Percentiles rank a stretch among this genome's conserved stretches.
Evolutionary conservation across 306 rosid species (phyloP).

Genomic region (Rosa chinensis): DNA sequence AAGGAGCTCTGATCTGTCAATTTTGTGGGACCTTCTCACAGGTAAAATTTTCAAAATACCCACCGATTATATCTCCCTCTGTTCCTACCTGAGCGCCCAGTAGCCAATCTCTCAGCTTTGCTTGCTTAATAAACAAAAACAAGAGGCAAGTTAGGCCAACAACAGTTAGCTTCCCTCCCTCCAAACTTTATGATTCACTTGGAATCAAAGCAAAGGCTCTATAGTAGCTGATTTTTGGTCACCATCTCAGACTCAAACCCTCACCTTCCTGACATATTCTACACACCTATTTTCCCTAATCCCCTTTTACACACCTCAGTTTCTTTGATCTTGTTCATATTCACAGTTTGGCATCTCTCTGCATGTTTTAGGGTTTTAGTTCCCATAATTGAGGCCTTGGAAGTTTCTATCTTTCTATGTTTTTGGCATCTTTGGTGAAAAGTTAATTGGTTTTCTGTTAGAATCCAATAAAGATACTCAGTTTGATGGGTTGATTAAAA

Average conservation of each 20-base stretch:
- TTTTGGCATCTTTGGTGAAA: slow-evolving; percentile 20
- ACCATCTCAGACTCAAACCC: slow-evolving; percentile 73
- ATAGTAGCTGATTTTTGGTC: slow-evolving; percentile 68
- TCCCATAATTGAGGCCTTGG: slow-evolving; percentile 17
- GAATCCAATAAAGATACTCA: slow-evolving; percentile 23
- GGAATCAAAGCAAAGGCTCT: slow-evolving; percentile 61
- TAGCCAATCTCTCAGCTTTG: slow-evolving; percentile 43
- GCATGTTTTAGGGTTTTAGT: background rate
- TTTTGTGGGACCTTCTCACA: too few species aligned
- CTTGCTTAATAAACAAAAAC: slow-evolving; percentile 49
- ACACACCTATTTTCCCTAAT: slow-evolving; percentile 38
- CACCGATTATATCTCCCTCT: too few species aligned
- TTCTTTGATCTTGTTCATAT: slow-evolving; percentile 25
- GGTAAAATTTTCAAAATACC: too few species aligned
- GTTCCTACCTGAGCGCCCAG: background rate
- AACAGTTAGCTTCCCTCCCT: slow-evolving; percentile 67
- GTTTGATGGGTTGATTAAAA: slow-evolving; percentile 15
- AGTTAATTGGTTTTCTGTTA: slow-evolving; percentile 3
- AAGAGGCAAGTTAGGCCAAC: slow-evolving; percentile 79
- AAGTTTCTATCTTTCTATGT: slow-evolving; percentile 10
- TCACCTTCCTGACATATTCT: slow-evolving; percentile 64
- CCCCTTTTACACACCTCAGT: slow-evolving; percentile 40
- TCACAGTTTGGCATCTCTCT: slow-evolving; percentile 8
- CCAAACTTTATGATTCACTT: slow-evolving; percentile 72
- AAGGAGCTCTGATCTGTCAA: too few species aligned